Conservation (phyloP, 495 filamentous ascomycete genomes). For the Podospora pseudocomata region DNA sequence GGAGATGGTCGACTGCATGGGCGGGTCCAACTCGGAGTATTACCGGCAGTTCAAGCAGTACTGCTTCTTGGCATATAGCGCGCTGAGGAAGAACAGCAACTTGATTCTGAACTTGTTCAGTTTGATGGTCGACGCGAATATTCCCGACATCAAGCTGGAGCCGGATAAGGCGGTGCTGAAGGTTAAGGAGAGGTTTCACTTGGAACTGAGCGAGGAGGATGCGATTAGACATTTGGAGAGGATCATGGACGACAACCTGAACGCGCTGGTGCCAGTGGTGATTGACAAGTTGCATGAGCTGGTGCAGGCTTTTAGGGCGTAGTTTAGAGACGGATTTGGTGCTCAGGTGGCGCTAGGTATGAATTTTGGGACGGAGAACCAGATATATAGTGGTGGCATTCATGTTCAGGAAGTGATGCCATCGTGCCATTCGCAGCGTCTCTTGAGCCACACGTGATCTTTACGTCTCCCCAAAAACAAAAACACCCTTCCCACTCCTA, state of each 20-base stretch:
- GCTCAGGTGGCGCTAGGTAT: background rate
- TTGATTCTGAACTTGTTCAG: conserved; percentile 95
- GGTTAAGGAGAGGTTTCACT: conserved; percentile 87
- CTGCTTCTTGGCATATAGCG: conserved; percentile 92
- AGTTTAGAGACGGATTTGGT: conserved; percentile 11
- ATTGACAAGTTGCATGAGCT: conserved; percentile 94
- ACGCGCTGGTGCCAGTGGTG: conserved; percentile 82
- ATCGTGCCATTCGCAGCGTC: background rate
- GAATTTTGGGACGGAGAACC: background rate
- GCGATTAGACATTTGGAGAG: conserved; percentile 81
- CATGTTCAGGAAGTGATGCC: background rate
- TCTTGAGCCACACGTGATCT: background rate
- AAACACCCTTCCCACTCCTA: conserved; percentile 81
- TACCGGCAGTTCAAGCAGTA: conserved; percentile 89
- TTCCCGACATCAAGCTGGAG: conserved; percentile 89
- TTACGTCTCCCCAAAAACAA: conserved; percentile 63
- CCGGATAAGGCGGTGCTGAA: conserved; percentile 90
- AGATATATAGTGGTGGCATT: background rate
- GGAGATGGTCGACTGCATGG: conserved; percentile 99
- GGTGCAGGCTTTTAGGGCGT: conserved; percentile 84
- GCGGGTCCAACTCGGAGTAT: conserved; percentile 70
- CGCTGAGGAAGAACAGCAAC: conserved; percentile 81
- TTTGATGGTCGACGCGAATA: conserved; percentile 95
- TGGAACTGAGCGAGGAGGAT: conserved; percentile 92
- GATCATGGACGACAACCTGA: conserved; percentile 84